These are phyloP conservation scores for Hibiscus tridactylites DNA, from an alignment of 345 rosid genomes.

Conservation along the genomic window DNA sequence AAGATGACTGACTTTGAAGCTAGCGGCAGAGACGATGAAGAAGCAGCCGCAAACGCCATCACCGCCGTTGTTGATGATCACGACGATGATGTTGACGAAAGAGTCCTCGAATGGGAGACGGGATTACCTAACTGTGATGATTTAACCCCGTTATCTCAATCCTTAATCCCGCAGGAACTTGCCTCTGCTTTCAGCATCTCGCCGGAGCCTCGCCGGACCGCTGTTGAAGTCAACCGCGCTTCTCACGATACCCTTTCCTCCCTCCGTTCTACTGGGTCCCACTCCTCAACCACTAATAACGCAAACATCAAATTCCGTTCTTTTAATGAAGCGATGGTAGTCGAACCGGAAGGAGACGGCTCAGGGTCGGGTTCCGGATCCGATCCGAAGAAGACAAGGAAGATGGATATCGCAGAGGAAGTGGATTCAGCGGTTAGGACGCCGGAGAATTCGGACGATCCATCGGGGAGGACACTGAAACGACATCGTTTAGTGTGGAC, in stretches of 20 bases:
- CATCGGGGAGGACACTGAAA: conserved; percentile 55
- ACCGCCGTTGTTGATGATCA: conserved; percentile 5
- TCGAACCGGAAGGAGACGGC: conserved; percentile 44
- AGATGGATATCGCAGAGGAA: conserved; percentile 52
- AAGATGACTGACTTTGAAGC: conserved; percentile 27
- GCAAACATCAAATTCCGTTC: conserved; percentile 30
- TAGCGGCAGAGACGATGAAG: conserved; percentile 26
- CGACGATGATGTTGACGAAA: conserved; percentile 16
- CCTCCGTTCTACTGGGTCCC: conserved; percentile 32
- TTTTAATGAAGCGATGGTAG: conserved; percentile 23
- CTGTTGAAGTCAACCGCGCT: conserved; percentile 63
- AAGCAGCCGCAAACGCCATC: conserved; percentile 1
- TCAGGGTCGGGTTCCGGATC: conserved; percentile 45
- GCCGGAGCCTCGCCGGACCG: conserved; percentile 47
- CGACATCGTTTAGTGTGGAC: conserved; percentile 94
- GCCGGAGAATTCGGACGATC: conserved; percentile 49
- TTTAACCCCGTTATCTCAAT: conserved; percentile 66
- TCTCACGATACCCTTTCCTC: conserved; percentile 55
- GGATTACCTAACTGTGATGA: conserved; percentile 72
- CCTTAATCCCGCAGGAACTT: conserved; percentile 59
- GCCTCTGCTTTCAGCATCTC: conserved; percentile 83
- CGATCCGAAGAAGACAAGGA: conserved; percentile 32
- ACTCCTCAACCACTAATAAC: conserved; percentile 19
- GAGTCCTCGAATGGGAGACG: conserved; percentile 74
- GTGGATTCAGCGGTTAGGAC: conserved; percentile 51